A percentile compares a stretch with the other conserved stretches of the same genome.
phyloP scores from a whole-genome alignment of 163 green algal species.

The Prototheca wickerhamii region DNA sequence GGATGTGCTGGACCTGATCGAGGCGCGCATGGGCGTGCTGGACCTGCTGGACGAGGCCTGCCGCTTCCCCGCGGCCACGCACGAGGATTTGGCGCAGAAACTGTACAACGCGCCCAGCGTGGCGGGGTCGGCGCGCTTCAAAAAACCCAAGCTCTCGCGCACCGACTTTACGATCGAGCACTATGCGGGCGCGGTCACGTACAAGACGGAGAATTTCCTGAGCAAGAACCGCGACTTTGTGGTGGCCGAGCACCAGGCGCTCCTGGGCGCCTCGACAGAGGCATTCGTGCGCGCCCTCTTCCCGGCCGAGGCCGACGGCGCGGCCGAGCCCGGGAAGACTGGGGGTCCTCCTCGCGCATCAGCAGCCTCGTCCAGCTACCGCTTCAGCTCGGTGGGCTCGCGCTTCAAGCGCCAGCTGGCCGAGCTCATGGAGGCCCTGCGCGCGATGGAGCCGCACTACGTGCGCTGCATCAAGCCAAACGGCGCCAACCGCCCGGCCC shows the following conservation, averaged over 20 bases:
- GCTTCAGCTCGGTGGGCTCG: conserved; percentile 83
- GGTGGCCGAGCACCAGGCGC: conserved; percentile 87
- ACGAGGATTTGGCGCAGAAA: conserved; percentile 78
- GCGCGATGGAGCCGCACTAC: conserved; percentile 95
- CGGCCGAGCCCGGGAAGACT: neutral
- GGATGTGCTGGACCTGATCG: conserved; percentile 97
- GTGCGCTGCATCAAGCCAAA: conserved; percentile 99
- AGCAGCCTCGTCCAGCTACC: conserved; percentile 58
- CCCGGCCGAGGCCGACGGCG: conserved; percentile 31
- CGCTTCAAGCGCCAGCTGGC: conserved; percentile 89
- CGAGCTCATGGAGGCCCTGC: conserved; percentile 82
- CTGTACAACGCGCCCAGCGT: conserved; percentile 63
- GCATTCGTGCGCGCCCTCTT: conserved; percentile 73
- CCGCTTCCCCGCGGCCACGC: conserved; percentile 65
- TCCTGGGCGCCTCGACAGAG: conserved; percentile 55
- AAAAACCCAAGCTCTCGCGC: conserved; percentile 74
- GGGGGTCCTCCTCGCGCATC: neutral
- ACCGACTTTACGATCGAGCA: conserved; percentile 90
- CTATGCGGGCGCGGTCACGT: conserved; percentile 83
- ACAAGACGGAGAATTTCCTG: conserved; percentile 89
- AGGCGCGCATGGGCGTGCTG: conserved; percentile 70
- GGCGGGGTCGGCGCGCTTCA: conserved; percentile 66
- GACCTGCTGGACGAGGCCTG: conserved; percentile 92
- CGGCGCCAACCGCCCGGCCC: conserved; percentile 50
- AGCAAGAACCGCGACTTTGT: conserved; percentile 98